phyloP scores from a whole-genome alignment of 371 early-diverging fungal genomes.

The Syncephalastrum monosporum region DNA sequence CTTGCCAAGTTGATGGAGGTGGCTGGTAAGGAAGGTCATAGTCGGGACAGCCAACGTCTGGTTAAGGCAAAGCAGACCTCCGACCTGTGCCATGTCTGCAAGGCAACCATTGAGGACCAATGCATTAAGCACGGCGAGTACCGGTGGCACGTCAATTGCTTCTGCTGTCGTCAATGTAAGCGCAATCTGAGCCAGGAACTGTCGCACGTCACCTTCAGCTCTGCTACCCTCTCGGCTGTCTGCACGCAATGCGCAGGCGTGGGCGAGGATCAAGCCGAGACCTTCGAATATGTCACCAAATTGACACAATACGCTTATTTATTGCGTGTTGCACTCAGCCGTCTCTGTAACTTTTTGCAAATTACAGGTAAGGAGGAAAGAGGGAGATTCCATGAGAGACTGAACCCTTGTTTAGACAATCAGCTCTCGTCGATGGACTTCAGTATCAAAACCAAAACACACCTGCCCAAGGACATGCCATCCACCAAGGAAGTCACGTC shows the following conservation, averaged over 20 bases:
- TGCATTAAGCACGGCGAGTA: constrained; percentile 69
- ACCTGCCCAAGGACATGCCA: constrained; percentile 11
- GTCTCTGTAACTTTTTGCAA: constrained; percentile 76
- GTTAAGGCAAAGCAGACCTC: constrained; percentile 52
- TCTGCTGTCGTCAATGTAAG: constrained; percentile 70
- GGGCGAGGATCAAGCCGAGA: constrained; percentile 22
- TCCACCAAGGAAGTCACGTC: constrained; percentile 5
- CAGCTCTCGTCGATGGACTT: constrained; percentile 44
- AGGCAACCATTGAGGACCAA: constrained; percentile 81
- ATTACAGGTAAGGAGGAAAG: constrained; percentile 52
- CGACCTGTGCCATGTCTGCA: constrained; percentile 81
- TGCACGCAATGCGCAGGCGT: constrained; percentile 40
- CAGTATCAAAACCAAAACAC: constrained; percentile 24
- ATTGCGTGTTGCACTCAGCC: constrained; percentile 81
- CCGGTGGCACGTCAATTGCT: constrained; percentile 85
- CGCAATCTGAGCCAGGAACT: constrained; percentile 47
- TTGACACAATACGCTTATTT: constrained; percentile 90
- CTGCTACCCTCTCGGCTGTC: constrained; percentile 46
- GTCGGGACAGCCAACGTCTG: constrained; percentile 45
- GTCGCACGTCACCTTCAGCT: constrained; percentile 44
- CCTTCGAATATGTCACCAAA: constrained; percentile 71
- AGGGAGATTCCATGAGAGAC: neutral
- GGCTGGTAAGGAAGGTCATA: constrained; percentile 48
- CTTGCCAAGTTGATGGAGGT: constrained; percentile 65
- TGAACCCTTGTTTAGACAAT: constrained; percentile 19